These are phyloP conservation scores for Boletus semigastroideus DNA, from an alignment of 1,284 basidiomycete species.

Conservation along the genomic window DNA sequence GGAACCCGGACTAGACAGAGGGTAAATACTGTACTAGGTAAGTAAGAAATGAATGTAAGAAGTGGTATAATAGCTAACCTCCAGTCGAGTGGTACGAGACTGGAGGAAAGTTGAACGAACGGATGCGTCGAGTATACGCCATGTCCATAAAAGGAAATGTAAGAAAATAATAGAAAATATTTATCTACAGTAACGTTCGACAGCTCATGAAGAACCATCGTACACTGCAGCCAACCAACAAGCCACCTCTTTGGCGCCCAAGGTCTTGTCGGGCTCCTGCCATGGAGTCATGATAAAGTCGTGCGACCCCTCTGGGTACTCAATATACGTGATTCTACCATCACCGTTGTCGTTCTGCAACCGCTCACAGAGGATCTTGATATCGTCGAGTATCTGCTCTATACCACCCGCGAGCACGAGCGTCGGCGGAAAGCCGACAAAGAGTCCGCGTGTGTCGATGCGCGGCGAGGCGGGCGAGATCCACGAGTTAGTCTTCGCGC, in stretches of 20 bases:
- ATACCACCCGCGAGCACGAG: not conserved
- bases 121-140: no score
- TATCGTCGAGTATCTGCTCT: not conserved
- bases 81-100: no score
- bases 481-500: not conserved
- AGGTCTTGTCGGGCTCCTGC: conserved; percentile 1
- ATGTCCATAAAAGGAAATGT: no score
- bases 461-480: not conserved
- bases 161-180: no score
- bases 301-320: not conserved
- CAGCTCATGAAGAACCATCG: no score
- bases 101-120: no score
- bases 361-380: not conserved
- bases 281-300: not conserved
- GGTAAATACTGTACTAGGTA: no score
- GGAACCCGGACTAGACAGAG: no score
- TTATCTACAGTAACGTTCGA: no score
- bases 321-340: not conserved
- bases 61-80: not conserved
- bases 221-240: no score
- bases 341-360: not conserved
- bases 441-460: not conserved
- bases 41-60: no score
- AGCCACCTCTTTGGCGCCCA: conserved; percentile 2
- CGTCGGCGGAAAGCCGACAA: not conserved